Evolutionary conservation across 1,139 yeast genomes (phyloP), one percentile per base, ranked within the genome.

Genomic region (Wickerhamomyces sp.): DNA sequence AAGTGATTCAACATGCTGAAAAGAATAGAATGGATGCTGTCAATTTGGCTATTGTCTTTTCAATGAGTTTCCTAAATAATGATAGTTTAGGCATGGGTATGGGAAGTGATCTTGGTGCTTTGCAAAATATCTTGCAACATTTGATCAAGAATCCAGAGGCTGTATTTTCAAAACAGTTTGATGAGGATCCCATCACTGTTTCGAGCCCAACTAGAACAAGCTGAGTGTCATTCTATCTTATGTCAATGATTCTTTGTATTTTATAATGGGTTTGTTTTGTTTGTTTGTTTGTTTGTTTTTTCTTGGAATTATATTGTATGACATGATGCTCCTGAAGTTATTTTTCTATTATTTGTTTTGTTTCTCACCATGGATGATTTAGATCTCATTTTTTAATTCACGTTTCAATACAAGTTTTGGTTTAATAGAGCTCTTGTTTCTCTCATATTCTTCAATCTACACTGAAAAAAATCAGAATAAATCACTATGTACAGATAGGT

Each of bases 11-110:
- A 48, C 76, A 76, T 58, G 79, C 82, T 44, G 80, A 73, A n/a
- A 65, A 66, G 37, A 87, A 87, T 66, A 78, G 81, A 58, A 87
- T 87, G 95, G 85, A 83, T 49, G 76, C 90, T 5, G 82, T 86
- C 9, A 87, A 87, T 59, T 67, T 87, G 58, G 93, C 95, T 10
- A 87, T 90, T 47, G 95, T 87, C 8, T 78, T 78, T 55, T 73
- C 82, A 6, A 78, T 78, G 81, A 75, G 81, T 61, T 75, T 78
- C 55, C 62, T 78, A 41, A 64, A 66, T 49, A 71, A 66, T 52
- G 72, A 67, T 36, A 66, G 65, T 46, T 52, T 68, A 36, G 69
- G 68, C 10, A 58, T 58, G 27, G 66, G 71, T 40, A 67, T 70
- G 70, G 73, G 72, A 2, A 56, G 68, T n/a, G 69, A 65, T 27